Base-by-base conservation (phyloP, 2,329 filamentous ascomycete species). In the Aspergillus sp. region DNA sequence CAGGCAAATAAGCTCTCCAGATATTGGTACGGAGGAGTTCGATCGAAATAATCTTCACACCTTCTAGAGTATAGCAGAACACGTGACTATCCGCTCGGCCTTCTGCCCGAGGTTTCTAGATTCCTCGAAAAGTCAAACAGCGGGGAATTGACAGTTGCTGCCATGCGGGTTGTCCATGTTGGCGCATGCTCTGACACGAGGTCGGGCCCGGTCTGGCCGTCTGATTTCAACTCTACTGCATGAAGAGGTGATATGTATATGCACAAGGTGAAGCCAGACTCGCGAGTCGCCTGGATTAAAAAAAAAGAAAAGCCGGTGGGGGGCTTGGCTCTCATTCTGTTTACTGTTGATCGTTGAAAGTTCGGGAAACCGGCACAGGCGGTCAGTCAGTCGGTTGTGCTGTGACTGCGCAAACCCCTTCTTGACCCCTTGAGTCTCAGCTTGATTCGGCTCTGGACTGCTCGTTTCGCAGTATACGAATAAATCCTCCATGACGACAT, bases 351-450 rank as follows among this genome's bases (percentile, higher is more conserved):
- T 25, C 15, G 43, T 25, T 46, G 25, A 15, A 25, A 14, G 25
- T 55, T 70, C 70, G 69, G 69, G 67, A 72, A 71, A 71, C 68
- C 70, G 68, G 70, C 70, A 72, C 67, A 51, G 58, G 62, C 62
- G 58, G 61, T 52, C 48, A 61, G 37, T 33, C 21, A 47, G 57
- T 31, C 59, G 44, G 51, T 35, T 25, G 17, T 52, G 3, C n/a
- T 48, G 37, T 31, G 15, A 46, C 39, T 45, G 23, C 46, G 15
- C 46, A 19, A 51, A 43, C 40, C 25, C 46, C 53, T 31, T 31
- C 27, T 31, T 31, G 8, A 31, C 9, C 27, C 27, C 27, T 11
- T 11, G 27, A 31, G 27, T 44, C 40, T 43, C 53, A 27, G 12
- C 5, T 14, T n/a, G 14, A 15, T 27, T 45, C 39, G 15, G 17